Conservation (phyloP, 2,329 filamentous ascomycete genomes). For the Fusarium pininemorale region DNA sequence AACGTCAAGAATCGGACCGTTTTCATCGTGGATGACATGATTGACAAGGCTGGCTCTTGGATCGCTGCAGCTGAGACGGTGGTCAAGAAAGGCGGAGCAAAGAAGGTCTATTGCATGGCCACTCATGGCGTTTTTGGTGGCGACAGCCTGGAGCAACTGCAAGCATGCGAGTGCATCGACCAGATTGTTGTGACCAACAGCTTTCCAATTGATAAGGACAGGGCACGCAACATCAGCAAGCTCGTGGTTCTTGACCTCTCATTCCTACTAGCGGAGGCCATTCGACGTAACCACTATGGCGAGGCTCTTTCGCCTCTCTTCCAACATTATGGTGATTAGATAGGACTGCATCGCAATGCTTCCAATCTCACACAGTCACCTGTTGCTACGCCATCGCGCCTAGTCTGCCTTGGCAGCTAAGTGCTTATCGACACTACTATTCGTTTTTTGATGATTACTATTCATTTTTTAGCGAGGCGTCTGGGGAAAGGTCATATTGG, state of each 20-base stretch:
- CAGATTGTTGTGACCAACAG: slow-evolving; percentile 96
- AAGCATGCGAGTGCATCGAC: slow-evolving; percentile 92
- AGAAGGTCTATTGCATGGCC: slow-evolving; percentile 96
- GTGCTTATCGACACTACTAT: slow-evolving; percentile 28
- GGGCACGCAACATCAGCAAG: slow-evolving; percentile 77
- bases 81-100: slow-evolving; percentile 89
- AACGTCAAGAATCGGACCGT: slow-evolving; percentile 89
- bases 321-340: slow-evolving; percentile 70
- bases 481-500: slow-evolving; percentile 39
- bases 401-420: slow-evolving; percentile 4
- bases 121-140: slow-evolving; percentile 95
- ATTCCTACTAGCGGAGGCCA: slow-evolving; percentile 87
- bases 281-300: slow-evolving; percentile 95
- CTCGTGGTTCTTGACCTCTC: slow-evolving; percentile 90
- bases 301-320: slow-evolving; percentile 80
- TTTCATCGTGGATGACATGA: slow-evolving; percentile 98
- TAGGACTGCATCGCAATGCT: slow-evolving; percentile 3
- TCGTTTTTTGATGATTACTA: slow-evolving; percentile 27
- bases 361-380: slow-evolving; percentile 8
- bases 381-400: slow-evolving; percentile 12
- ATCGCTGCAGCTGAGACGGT: slow-evolving; percentile 97
- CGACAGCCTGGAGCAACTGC: slow-evolving; percentile 88
- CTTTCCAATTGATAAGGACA: slow-evolving; percentile 86
- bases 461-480: slow-evolving; percentile 50
- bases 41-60: slow-evolving; percentile 96